Base-by-base conservation (phyloP, 495 filamentous ascomycete genomes). In the Baudoinia panamericana region DNA sequence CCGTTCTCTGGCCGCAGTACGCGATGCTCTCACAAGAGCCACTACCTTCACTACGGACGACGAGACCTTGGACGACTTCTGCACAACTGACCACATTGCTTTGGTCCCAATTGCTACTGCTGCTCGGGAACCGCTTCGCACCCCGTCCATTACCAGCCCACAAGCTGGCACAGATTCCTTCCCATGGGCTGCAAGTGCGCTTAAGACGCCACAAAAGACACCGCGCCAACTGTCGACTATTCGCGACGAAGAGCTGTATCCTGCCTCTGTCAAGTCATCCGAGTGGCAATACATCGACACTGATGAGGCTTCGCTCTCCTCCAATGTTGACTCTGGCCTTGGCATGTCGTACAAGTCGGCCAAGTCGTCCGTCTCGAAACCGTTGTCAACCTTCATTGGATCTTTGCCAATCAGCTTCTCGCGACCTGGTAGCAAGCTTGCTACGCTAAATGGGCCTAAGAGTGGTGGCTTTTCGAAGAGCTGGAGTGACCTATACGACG, bases 401-500 rank as follows among this genome's bases (percentile, higher is more conserved):
- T 92, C 86, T 17, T 65, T 92, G 37, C 85, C 86, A 31, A 80
- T 68, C 76, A 29, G 71, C 72, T 51, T 55, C 53, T 41, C 70
- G 68, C 25, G 62, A 75, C 34, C 72, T 76, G 3, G 30, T 26
- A 35, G 8, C 30, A 51, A 51, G 43, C 2, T 2, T 17, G 24
- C 28, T 17, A 36, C 47, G 16, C 48, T 46, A 11, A 50, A 46
- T 26, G 35, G 45, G 15, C 73, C 74, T 20, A 72, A 71, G 71
- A 47, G 72, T 80, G 3, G 63, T 72, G 15, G 80, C 12, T 51
- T 86, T 9, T 90, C 86, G 20, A 93, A 95, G 75, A 95, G 86
- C 68, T 95, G 86, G 86, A 90, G 84, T 51, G 86, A 95, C 61
- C 68, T 95, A 49, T 95, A 82, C 78, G 86, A 94, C 41, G 86